These are phyloP conservation scores for Mycena kentingensis DNA, from an alignment of 768 basidiomycete genomes.

Conservation along the genomic window DNA sequence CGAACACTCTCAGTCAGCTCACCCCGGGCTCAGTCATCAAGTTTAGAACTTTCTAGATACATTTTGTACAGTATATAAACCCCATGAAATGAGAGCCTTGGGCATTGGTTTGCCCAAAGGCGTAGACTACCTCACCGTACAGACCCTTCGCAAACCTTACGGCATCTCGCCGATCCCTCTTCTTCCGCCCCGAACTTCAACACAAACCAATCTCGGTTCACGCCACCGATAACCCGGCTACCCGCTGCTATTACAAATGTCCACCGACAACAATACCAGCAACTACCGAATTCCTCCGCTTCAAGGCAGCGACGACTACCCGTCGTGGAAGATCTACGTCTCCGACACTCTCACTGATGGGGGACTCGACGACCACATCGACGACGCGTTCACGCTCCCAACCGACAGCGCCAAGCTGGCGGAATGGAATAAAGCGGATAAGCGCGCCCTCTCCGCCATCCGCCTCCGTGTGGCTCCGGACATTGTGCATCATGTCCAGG, in stretches of 20 bases:
- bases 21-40: too few relatives aligned
- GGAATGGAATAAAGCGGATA: slow-evolving; percentile 31
- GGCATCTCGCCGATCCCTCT: too few relatives aligned
- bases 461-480: slow-evolving; percentile 28
- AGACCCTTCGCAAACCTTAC: too few relatives aligned
- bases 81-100: too few relatives aligned
- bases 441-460: slow-evolving; percentile 31
- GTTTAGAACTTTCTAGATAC: too few relatives aligned
- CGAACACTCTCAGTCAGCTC: too few relatives aligned
- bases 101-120: too few relatives aligned
- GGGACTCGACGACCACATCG: slow-evolving; percentile 7
- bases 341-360: slow-evolving; percentile 22
- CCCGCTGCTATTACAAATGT: neutral
- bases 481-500: slow-evolving; percentile 29
- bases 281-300: slow-evolving; percentile 12
- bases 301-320: slow-evolving; percentile 18
- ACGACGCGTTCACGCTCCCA: neutral
- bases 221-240: slow-evolving; percentile 6
- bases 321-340: slow-evolving; percentile 23
- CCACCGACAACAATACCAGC: neutral
- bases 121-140: too few relatives aligned
- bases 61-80: too few relatives aligned
- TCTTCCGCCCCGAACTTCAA: too few relatives aligned
- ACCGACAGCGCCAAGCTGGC: slow-evolving; percentile 4
- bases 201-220: neutral